Percentiles rank a stretch among this genome's conserved stretches.
These are phyloP conservation scores for Euphorbia lathyris DNA, from an alignment of 345 rosid species.

Conservation along the genomic window DNA sequence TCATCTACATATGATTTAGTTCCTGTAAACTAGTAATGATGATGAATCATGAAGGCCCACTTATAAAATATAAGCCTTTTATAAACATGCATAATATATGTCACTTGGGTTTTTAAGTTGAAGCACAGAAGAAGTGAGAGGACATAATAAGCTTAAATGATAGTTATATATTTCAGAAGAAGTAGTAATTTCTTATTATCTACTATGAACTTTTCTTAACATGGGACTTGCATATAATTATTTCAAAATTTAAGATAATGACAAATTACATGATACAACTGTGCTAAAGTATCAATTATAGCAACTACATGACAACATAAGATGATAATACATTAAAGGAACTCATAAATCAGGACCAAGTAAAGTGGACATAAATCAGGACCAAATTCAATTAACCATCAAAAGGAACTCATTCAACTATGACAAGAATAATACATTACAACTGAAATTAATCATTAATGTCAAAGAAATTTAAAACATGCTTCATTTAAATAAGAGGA, in stretches of 20 bases:
- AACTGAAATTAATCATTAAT: no score
- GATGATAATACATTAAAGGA: no score
- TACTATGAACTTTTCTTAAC: background rate
- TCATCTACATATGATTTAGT: background rate
- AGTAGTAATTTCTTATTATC: background rate
- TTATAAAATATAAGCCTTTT: no score
- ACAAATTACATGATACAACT: background rate
- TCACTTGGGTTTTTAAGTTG: background rate
- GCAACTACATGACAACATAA: background rate
- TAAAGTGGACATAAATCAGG: no score
- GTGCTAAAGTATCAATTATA: background rate
- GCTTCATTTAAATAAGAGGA: no score
- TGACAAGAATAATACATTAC: no score
- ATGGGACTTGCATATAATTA: background rate
- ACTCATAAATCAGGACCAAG: no score
- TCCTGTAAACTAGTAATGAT: background rate
- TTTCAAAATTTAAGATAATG: background rate
- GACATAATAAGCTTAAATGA: background rate
- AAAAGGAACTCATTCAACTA: no score
- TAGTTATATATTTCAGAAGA: no score
- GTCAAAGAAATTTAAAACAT: no score
- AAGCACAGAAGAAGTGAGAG: background rate
- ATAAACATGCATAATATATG: no score
- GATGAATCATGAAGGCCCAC: conserved; percentile 16
- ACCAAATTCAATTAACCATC: no score